These are phyloP conservation scores for Neoboletus brunneissimus DNA, from an alignment of 768 basidiomycete species.

Conservation along the genomic window DNA sequence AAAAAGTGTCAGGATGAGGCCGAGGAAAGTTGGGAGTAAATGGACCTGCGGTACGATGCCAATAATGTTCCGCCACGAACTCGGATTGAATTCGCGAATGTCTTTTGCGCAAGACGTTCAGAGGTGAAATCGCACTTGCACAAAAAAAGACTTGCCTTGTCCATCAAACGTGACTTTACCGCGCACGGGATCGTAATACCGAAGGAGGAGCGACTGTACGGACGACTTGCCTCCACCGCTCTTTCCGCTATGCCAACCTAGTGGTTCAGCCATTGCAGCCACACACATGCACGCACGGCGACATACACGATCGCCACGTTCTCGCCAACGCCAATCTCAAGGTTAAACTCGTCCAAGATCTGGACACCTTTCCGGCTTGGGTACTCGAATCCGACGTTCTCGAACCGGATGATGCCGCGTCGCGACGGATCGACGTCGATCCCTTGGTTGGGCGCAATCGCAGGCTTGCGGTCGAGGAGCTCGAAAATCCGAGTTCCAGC, in stretches of 20 bases:
- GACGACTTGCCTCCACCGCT: constrained; percentile 96
- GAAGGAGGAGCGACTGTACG: constrained; percentile 77
- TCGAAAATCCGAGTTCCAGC: constrained; percentile 94
- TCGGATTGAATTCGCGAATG: constrained; percentile 79
- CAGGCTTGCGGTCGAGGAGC: constrained; percentile 76
- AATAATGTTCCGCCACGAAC: constrained; percentile 85
- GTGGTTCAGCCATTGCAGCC: background rate
- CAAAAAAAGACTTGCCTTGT: constrained; percentile 50
- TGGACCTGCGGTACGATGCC: constrained; percentile 87
- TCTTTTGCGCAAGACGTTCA: constrained; percentile 38
- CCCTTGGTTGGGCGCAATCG: constrained; percentile 66
- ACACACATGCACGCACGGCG: background rate
- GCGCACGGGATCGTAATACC: constrained; percentile 86
- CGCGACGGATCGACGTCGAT: constrained; percentile 50
- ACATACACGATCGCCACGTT: constrained; percentile 91
- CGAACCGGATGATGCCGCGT: constrained; percentile 74
- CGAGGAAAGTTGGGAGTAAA: background rate
- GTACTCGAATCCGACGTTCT: constrained; percentile 85
- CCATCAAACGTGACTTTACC: constrained; percentile 85
- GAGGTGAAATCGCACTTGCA: background rate
- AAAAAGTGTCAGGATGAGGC: background rate
- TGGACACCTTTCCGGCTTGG: constrained; percentile 79
- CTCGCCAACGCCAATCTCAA: constrained; percentile 79
- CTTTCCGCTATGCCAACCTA: constrained; percentile 57
- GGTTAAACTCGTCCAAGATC: constrained; percentile 78